Percentiles rank a stretch among this genome's conserved stretches.
Evolutionary conservation across 176 grass and related monocot genomes (phyloP).

Genomic region (Rhynchospora tenuis): DNA sequence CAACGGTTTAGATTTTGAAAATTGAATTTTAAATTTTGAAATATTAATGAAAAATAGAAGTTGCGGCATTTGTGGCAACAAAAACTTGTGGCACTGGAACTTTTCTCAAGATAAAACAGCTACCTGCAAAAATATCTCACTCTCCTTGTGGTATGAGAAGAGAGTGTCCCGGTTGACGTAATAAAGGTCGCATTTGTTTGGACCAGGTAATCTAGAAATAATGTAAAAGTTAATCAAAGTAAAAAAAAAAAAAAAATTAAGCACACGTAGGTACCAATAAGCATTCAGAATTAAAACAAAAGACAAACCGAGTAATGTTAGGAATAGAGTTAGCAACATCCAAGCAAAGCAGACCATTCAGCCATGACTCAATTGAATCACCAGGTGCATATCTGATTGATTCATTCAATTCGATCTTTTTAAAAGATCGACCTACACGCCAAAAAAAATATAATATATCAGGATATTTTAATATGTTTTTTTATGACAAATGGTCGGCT

Average conservation of each 20-base stretch:
- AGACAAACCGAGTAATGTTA: constrained; percentile 70
- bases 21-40: too few species aligned
- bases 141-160: constrained; percentile 95
- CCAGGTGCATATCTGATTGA: constrained; percentile 93
- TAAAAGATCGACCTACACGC: constrained; percentile 76
- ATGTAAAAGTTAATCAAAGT: background rate
- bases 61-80: too few species aligned
- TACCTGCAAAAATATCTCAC: constrained; percentile 93
- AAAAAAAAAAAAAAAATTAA: background rate
- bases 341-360: constrained; percentile 90
- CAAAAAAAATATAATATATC: constrained; percentile 32
- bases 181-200: constrained; percentile 77
- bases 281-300: constrained; percentile 6
- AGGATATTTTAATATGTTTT: too few species aligned
- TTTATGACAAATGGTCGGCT: too few species aligned
- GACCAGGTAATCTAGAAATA: constrained; percentile 56
- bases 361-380: constrained; percentile 89
- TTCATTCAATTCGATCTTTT: constrained; percentile 91
- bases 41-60: too few species aligned
- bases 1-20: too few species aligned
- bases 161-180: constrained; percentile 97
- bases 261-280: background rate
- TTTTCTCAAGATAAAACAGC: background rate
- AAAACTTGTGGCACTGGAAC: too few species aligned
- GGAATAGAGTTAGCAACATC: constrained; percentile 85